A percentile compares a stretch with the other conserved stretches of the same genome.
phyloP scores from a whole-genome alignment of 2,329 filamentous ascomycete species.

The Cordyceps fumosorosea region DNA sequence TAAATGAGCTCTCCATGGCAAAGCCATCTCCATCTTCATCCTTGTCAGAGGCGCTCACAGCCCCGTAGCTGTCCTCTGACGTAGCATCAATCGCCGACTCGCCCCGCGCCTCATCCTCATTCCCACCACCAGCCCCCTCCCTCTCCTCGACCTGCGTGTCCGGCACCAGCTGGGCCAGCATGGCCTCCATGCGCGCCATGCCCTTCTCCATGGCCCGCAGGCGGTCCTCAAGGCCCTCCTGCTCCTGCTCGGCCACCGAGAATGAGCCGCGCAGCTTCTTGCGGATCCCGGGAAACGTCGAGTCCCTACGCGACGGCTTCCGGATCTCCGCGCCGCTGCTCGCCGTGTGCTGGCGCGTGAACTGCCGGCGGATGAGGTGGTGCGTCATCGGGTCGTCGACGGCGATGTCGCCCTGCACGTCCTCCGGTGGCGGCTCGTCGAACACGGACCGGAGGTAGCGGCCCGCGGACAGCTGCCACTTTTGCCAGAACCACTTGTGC shows the following conservation, averaged over 20 bases:
- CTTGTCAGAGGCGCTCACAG: neutral
- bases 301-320: slow-evolving; percentile 44
- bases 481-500: slow-evolving; percentile 55
- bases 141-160: slow-evolving; percentile 17
- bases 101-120: slow-evolving; percentile 20
- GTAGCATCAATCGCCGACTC: slow-evolving; percentile 8
- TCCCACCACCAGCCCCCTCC: slow-evolving; percentile 23
- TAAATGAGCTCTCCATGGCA: slow-evolving; percentile 26
- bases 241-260: slow-evolving; percentile 36
- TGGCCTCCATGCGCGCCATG: slow-evolving; percentile 41
- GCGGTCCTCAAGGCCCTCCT: slow-evolving; percentile 36
- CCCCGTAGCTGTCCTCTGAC: slow-evolving; percentile 5
- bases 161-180: slow-evolving; percentile 35
- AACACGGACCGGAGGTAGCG: slow-evolving; percentile 69
- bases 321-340: slow-evolving; percentile 17
- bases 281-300: slow-evolving; percentile 46
- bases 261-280: slow-evolving; percentile 44
- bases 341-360: slow-evolving; percentile 39
- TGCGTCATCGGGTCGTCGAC: slow-evolving; percentile 53
- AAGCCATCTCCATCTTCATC: slow-evolving; percentile 20
- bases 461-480: slow-evolving; percentile 62
- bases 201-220: slow-evolving; percentile 45
- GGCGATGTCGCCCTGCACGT: slow-evolving; percentile 49
- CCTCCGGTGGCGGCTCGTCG: slow-evolving; percentile 60
- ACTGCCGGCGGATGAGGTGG: slow-evolving; percentile 52